Conservation (phyloP, 495 filamentous ascomycete genomes). For the Pyronema omphalodes region DNA sequence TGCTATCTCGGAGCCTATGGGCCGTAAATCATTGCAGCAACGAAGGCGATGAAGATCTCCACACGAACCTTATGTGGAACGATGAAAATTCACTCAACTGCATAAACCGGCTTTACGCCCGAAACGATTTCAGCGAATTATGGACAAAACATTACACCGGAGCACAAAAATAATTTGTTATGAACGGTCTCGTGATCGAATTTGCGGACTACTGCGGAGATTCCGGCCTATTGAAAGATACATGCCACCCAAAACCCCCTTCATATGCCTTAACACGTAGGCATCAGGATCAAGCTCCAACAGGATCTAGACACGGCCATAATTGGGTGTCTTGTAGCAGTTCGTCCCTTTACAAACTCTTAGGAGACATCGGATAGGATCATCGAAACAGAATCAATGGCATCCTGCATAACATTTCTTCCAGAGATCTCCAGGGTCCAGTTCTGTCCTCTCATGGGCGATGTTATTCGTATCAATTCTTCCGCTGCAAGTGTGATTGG, state of each 20-base stretch:
- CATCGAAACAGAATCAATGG: constrained; percentile 1
- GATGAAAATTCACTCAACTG: constrained; percentile 3
- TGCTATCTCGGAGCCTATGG: neutral
- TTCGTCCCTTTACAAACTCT: neutral
- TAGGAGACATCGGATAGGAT: neutral
- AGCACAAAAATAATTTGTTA: neutral
- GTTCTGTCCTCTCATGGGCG: neutral
- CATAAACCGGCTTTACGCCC: constrained; percentile 1
- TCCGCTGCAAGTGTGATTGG: neutral
- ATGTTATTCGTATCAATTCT: neutral
- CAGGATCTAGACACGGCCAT: neutral
- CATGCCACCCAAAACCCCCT: neutral
- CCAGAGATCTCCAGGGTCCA: neutral
- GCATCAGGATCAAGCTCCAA: neutral
- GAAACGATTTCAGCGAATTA: neutral
- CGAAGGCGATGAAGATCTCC: neutral
- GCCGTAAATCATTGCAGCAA: neutral
- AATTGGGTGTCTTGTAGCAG: neutral
- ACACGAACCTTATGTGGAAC: neutral
- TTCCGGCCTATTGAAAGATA: neutral
- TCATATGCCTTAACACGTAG: constrained; percentile 2
- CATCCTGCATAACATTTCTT: neutral
- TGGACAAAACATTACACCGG: neutral
- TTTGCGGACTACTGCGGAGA: neutral
- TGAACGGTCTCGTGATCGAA: neutral